phyloP scores from a whole-genome alignment of 2,329 filamentous ascomycete species.

The Penicillium aurantiogriseum region DNA sequence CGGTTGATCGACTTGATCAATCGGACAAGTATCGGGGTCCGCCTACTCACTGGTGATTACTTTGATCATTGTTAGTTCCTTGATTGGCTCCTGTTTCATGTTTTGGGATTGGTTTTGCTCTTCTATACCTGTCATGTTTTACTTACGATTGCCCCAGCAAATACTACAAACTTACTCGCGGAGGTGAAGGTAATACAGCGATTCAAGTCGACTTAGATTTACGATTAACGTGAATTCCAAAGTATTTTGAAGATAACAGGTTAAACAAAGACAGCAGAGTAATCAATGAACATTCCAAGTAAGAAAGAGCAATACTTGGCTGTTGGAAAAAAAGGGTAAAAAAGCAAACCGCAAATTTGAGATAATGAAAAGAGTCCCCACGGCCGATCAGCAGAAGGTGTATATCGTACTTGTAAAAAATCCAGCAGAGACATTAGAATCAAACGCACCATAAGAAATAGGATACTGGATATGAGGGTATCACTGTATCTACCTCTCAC shows the following conservation, averaged over 20 bases:
- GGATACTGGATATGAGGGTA: not conserved
- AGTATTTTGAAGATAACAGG: not conserved
- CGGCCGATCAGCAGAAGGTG: not conserved
- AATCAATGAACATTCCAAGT: not conserved
- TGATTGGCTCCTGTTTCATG: not conserved
- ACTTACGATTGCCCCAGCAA: not conserved
- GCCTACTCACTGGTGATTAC: conserved; percentile 1
- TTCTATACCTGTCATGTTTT: not conserved
- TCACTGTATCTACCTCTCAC: not conserved
- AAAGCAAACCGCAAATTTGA: not conserved
- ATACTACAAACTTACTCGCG: not conserved
- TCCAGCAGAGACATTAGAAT: not conserved
- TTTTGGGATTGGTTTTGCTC: not conserved
- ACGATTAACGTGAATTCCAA: not conserved
- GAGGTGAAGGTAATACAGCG: not conserved
- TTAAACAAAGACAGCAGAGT: not conserved
- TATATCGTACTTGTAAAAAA: not conserved
- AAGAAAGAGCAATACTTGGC: not conserved
- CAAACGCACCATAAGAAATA: not conserved
- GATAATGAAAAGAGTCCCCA: not conserved
- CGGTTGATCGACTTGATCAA: conserved; percentile 16
- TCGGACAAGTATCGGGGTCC: conserved; percentile 7
- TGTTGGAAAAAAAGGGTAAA: not conserved
- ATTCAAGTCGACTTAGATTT: conserved; percentile 1
- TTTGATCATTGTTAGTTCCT: not conserved